phyloP scores from a whole-genome alignment of 192 early-diverging fungal genomes.

The Podila horticola region DNA sequence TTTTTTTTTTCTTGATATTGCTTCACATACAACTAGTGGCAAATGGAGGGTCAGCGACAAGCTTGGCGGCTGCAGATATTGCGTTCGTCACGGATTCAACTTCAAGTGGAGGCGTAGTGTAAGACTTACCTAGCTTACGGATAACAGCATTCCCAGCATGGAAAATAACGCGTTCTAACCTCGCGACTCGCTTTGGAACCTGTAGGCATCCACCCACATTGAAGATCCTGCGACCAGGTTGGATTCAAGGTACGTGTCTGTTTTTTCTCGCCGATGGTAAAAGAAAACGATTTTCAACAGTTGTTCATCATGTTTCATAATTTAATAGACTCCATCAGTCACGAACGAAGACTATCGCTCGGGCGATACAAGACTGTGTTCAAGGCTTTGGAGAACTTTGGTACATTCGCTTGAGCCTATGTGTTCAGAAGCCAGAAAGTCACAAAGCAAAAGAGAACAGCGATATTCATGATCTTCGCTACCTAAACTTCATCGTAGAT shows the following conservation, averaged over 20 bases:
- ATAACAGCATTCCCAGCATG: not conserved
- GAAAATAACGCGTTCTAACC: too few relatives aligned
- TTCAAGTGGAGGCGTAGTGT: not conserved
- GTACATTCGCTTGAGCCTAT: not conserved
- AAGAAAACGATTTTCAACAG: not conserved
- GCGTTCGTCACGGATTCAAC: conserved; percentile 31
- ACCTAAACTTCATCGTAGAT: not conserved
- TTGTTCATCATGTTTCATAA: too few relatives aligned
- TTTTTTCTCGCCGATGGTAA: not conserved
- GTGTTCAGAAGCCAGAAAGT: not conserved
- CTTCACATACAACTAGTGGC: not conserved
- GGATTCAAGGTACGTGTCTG: conserved; percentile 31
- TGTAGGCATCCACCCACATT: conserved; percentile 9
- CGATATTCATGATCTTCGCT: not conserved
- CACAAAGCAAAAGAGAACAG: too few relatives aligned
- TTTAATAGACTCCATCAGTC: conserved; percentile 16
- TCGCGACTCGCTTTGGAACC: not conserved
- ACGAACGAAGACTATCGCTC: conserved; percentile 17
- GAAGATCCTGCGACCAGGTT: conserved; percentile 40
- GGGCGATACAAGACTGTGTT: conserved; percentile 24
- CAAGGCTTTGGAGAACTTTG: conserved; percentile 11
- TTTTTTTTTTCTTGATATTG: not conserved
- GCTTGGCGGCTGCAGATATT: conserved; percentile 28
- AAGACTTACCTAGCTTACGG: not conserved
- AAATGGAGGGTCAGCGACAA: conserved; percentile 12